Evolutionary conservation across 495 filamentous ascomycete species (phyloP).

Genomic region (Choiromyces venosus): DNA sequence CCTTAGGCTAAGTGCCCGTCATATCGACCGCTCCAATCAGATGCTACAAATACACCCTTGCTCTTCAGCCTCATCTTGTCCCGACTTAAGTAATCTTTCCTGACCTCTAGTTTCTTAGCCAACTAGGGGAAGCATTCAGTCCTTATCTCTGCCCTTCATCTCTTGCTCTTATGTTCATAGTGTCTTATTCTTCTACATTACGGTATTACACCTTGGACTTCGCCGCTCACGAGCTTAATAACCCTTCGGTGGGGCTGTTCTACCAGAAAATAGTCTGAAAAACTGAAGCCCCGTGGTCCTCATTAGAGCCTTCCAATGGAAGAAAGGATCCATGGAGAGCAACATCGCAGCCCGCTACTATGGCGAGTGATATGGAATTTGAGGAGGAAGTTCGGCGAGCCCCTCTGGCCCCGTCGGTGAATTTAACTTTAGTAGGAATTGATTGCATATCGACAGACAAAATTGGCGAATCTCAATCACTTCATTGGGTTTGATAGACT

Average conservation of each 20-base stretch:
- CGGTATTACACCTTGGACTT: neutral
- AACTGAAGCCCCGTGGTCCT: neutral
- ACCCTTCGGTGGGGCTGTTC: neutral
- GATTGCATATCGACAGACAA: neutral
- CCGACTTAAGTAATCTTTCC: neutral
- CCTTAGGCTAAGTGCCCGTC: neutral
- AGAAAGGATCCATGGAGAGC: neutral
- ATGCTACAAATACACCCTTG: neutral
- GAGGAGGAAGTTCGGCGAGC: neutral
- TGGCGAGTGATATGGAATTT: neutral
- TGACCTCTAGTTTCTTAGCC: neutral
- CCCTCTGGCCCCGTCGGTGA: neutral
- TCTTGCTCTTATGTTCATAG: neutral
- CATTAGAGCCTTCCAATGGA: neutral
- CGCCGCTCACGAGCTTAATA: neutral
- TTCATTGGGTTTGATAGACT: neutral
- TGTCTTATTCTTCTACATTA: neutral
- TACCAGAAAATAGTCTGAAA: neutral
- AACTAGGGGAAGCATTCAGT: neutral
- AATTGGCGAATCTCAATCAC: neutral
- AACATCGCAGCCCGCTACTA: neutral
- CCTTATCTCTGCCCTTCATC: neutral
- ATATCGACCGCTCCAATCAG: neutral
- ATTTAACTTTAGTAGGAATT: neutral
- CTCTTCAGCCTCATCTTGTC: neutral